Percentiles rank a stretch among this genome's conserved stretches.
Conservation (phyloP, 164 flowering plant genomes). For the Macadamia tetraphylla region DNA sequence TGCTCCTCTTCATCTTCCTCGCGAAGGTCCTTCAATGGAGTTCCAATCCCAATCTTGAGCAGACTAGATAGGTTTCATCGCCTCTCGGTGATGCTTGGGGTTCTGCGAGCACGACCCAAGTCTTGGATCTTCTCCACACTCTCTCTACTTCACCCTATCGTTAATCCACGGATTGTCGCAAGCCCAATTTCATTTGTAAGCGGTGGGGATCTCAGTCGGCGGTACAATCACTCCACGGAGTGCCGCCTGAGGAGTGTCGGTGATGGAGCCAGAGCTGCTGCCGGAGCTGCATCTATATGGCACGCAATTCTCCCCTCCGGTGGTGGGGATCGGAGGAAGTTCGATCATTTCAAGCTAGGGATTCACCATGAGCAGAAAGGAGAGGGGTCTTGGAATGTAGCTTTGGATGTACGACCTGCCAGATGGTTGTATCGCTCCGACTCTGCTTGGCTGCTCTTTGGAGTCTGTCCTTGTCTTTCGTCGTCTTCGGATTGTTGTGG, state of each 20-base stretch:
- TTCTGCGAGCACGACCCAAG: constrained; percentile 62
- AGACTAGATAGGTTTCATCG: constrained; percentile 5
- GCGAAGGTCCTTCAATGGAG: too few relatives aligned
- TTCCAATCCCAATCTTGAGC: too few relatives aligned
- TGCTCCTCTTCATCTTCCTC: too few relatives aligned
- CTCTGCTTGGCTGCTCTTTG: constrained; percentile 80
- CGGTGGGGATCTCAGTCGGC: constrained; percentile 12
- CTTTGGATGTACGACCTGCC: constrained; percentile 82
- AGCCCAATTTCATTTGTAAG: constrained; percentile 11
- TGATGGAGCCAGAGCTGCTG: constrained; percentile 28
- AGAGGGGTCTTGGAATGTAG: constrained; percentile 88
- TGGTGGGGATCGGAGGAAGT: background rate
- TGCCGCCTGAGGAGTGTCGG: constrained; percentile 20
- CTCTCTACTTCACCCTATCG: constrained; percentile 23
- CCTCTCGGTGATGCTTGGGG: constrained; percentile 55
- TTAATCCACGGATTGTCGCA: constrained; percentile 21
- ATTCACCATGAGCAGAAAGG: constrained; percentile 36
- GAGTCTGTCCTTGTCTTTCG: constrained; percentile 62
- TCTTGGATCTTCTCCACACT: constrained; percentile 44
- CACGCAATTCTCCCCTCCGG: constrained; percentile 54
- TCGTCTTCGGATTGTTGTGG: constrained; percentile 6
- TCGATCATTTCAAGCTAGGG: constrained; percentile 6
- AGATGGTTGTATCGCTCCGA: constrained; percentile 83
- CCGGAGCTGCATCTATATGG: constrained; percentile 57
- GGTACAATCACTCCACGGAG: constrained; percentile 32